Base-by-base conservation (phyloP, 441 rosid species). In the Euphorbia celastroides region DNA sequence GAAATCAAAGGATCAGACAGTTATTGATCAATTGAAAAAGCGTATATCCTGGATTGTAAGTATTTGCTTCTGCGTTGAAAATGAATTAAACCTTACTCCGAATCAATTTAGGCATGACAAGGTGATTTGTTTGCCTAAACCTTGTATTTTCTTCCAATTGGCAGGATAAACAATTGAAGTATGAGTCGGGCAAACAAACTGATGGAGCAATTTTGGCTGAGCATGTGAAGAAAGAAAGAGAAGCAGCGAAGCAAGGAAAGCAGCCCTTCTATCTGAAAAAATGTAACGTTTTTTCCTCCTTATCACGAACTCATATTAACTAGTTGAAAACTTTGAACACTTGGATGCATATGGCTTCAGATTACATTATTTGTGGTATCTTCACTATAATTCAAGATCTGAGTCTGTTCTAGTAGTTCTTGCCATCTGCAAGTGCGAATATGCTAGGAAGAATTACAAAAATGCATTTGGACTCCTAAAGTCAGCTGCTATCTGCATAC, bases 201-300 rank as follows among this genome's bases (percentile, higher is more conserved):
- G 93, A 87, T 62, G 71, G 82, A 30, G 70, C 83, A 44, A 83
- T 93, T 72, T 69, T 90, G 48, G 51, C 89, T 28, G 82, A 82
- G 75, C 97, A 93, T 81, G 87, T 86, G 75, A 90, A 81, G 87
- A 86, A 73, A 78, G 96, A 90, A 68, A 82, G 89, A 77, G 92
- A 88, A 82, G 96, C 96, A 5, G 83, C 90, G 34, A 93, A 90
- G 81, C 85, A 87, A 32, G 96, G 97, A 50, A 93, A 93, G 74
- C 75, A 27, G 31, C 97, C 97, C 38, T 94, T 75, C 78, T 94
- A 89, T 85, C 85, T 91, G 38, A 94, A 93, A 72, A 82, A 89
- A 84, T 91, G 96, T 88, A 80, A 71, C 27, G 62, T 64, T 70
- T 70, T 58, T 36, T 55, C 56, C 17, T 50, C 22, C 76, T 67